Conservation (phyloP, 2,329 filamentous ascomycete genomes). For the Colletotrichum godetiae region DNA sequence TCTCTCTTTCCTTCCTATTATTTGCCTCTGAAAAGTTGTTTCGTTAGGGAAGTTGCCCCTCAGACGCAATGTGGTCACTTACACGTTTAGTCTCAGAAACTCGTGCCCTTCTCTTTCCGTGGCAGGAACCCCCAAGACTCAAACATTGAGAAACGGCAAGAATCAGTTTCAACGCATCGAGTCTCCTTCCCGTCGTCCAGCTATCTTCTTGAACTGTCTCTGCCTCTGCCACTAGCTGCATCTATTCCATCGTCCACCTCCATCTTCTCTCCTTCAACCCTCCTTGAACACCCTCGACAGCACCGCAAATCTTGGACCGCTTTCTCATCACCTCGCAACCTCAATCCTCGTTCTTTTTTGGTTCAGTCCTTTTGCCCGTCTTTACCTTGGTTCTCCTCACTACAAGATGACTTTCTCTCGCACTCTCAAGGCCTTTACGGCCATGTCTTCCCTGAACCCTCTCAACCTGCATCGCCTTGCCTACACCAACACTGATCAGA, state of each 20-base stretch:
- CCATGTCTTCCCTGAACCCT: conserved; percentile 21
- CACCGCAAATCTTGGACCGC: conserved; percentile 1
- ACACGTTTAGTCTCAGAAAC: background rate
- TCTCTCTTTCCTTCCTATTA: background rate
- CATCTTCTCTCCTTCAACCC: background rate
- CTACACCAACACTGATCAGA: conserved; percentile 43
- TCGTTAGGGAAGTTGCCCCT: background rate
- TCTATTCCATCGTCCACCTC: background rate
- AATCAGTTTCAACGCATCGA: background rate
- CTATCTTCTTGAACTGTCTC: background rate
- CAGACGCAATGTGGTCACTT: background rate
- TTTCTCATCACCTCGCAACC: background rate
- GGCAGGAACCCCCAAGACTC: background rate
- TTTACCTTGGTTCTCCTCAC: background rate
- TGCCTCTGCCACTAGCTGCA: background rate
- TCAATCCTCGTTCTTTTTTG: background rate
- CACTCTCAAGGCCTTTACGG: conserved; percentile 18
- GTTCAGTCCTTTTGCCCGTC: background rate
- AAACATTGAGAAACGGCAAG: background rate
- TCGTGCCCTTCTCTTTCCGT: too few relatives aligned
- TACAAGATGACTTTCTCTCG: conserved; percentile 12
- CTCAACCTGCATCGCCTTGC: conserved; percentile 38
- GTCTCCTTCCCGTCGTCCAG: background rate
- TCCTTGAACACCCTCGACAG: background rate
- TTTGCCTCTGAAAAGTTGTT: background rate